Conservation (phyloP, 345 rosid species). For the Trapa bicornis region DNA sequence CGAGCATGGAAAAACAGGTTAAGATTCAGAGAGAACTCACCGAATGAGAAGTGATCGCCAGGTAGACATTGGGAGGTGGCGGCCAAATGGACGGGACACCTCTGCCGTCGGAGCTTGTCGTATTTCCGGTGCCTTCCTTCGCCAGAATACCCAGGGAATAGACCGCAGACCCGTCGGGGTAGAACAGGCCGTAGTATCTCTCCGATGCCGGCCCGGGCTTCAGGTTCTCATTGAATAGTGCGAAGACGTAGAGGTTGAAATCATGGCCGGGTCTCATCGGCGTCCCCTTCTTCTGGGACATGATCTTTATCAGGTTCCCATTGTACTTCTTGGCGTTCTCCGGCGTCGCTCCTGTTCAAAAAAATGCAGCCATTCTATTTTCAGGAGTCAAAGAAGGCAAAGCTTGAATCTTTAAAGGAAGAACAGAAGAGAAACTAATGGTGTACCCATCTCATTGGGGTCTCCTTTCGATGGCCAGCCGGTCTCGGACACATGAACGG, state of each 20-base stretch:
- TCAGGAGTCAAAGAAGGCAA: too few species aligned
- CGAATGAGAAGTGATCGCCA: constrained; percentile 15
- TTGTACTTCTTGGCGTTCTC: constrained; percentile 39
- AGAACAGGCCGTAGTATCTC: constrained; percentile 36
- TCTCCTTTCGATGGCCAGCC: constrained; percentile 56
- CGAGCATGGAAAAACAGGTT: not conserved
- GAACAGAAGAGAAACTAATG: not conserved
- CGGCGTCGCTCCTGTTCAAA: constrained; percentile 13
- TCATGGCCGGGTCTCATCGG: constrained; percentile 29
- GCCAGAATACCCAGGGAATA: constrained; percentile 13
- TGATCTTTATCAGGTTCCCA: constrained; percentile 24
- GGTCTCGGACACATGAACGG: constrained; percentile 36
- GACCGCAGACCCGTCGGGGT: constrained; percentile 38
- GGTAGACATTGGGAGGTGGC: constrained; percentile 11
- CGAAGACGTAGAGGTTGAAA: constrained; percentile 29
- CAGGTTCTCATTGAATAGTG: constrained; percentile 42
- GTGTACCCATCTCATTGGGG: constrained; percentile 23
- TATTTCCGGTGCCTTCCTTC: constrained; percentile 2
- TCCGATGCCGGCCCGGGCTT: constrained; percentile 41
- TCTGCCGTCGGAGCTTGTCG: constrained; percentile 3
- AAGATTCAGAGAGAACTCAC: constrained; percentile 10
- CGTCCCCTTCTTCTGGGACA: constrained; percentile 31
- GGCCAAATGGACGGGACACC: constrained; percentile 8
- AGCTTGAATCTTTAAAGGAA: too few species aligned
- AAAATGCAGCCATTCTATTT: too few species aligned